These are phyloP conservation scores for Ganoderma meredithae DNA, from an alignment of 1,284 basidiomycete species.

Conservation along the genomic window DNA sequence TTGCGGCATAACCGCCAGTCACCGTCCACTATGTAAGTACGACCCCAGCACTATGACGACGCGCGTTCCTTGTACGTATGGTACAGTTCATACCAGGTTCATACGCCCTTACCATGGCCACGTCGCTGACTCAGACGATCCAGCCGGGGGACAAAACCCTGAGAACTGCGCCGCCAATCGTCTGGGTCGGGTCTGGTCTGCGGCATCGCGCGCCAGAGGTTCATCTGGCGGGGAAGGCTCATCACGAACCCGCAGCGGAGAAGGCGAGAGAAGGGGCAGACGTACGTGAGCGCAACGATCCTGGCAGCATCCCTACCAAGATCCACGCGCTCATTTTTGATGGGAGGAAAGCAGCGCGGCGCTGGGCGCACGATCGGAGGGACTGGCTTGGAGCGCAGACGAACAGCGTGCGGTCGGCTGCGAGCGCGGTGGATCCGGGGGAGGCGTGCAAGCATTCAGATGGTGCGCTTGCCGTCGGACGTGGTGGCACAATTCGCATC, in stretches of 20 bases:
- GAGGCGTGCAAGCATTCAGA: neutral
- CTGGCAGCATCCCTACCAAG: neutral
- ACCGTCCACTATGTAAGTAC: neutral
- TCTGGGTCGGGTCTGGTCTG: neutral
- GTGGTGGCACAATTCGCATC: neutral
- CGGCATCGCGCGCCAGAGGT: neutral
- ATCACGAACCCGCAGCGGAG: neutral
- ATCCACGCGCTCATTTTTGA: neutral
- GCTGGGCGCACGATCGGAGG: neutral
- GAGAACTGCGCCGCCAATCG: neutral
- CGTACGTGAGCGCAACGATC: neutral
- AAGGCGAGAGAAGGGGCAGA: neutral
- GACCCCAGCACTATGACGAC: neutral
- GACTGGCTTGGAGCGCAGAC: neutral
- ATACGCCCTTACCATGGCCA: neutral
- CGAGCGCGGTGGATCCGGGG: constrained; percentile 1
- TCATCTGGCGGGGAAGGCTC: neutral
- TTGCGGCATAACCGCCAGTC: neutral
- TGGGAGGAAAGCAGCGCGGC: neutral
- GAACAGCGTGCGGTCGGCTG: neutral
- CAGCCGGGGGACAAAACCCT: constrained; percentile 1
- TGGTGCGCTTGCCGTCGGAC: neutral
- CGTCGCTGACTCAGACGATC: neutral
- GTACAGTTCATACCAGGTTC: neutral
- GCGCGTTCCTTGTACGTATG: neutral